Evolutionary conservation across 139 green algal species (phyloP), one percentile per base, ranked within the genome.

Genomic region (Haematococcus lacustris): DNA sequence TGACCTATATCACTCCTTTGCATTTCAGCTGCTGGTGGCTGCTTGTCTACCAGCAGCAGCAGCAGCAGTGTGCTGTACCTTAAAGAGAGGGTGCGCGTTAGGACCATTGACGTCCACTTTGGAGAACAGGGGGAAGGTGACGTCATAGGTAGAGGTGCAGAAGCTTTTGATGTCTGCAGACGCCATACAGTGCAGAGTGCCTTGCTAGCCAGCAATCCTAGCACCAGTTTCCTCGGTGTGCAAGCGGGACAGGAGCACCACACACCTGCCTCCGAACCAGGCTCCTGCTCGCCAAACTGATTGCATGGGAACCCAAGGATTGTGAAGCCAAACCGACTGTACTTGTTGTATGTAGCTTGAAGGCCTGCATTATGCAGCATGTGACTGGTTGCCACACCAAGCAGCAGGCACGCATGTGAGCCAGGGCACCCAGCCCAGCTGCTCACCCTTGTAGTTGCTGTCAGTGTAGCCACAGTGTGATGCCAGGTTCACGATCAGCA

Each of bases 221-320:
- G n/a, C n/a, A n/a, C n/a, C n/a, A n/a, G n/a, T n/a, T n/a, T n/a
- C n/a, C n/a, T n/a, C n/a, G n/a, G n/a, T n/a, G n/a, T n/a, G n/a
- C n/a, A n/a, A n/a, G n/a, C n/a, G n/a, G n/a, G n/a, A n/a, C n/a
- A n/a, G n/a, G n/a, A n/a, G n/a, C n/a, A n/a, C n/a, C n/a, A n/a
- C n/a, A n/a, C n/a, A n/a, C n/a, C n/a, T n/a, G 70, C 78, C 78
- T 76, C 70, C 5, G 23, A 38, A 6, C 51, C 51, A 1, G 69
- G n/a, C 41, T 78, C 68, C 50, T 73, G 68, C 43, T 38, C 3
- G 43, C 68, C 68, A 66, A 73, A 41, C 68, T 83, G 78, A 76
- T 93, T 93, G 84, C 88, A 93, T 1, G 88, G 88, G 71, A 91
- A 91, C 9, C 78, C 89, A 60, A 95, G 73, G 43, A 95, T 85